These are phyloP conservation scores for Gillenia trifoliata DNA, from an alignment of 306 rosid genomes.

Conservation along the genomic window DNA sequence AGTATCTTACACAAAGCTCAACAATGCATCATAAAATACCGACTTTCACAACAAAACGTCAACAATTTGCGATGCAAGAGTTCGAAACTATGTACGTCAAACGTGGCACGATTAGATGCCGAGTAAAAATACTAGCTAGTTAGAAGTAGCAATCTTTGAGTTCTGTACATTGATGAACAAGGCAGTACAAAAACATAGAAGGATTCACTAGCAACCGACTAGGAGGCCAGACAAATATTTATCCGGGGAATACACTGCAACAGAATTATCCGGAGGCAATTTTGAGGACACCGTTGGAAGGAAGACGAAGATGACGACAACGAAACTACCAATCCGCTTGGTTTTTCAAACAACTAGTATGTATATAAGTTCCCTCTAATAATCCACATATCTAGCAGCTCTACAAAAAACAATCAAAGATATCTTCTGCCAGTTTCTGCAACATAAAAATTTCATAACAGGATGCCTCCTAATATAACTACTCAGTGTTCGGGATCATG, in stretches of 20 bases:
- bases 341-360: conserved; percentile 10
- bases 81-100: not conserved
- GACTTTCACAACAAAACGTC: not conserved
- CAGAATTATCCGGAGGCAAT: conserved; percentile 6
- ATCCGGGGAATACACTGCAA: not conserved
- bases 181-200: conserved; percentile 4
- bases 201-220: conserved; percentile 8
- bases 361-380: conserved; percentile 4
- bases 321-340: conserved; percentile 19
- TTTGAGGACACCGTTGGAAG: conserved; percentile 2
- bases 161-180: conserved; percentile 30
- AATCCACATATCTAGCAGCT: conserved; percentile 29
- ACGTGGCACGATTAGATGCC: not conserved
- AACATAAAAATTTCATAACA: conserved; percentile 20
- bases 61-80: not conserved
- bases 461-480: conserved; percentile 27
- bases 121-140: not conserved
- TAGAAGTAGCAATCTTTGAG: conserved; percentile 3
- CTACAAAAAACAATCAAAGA: conserved; percentile 19
- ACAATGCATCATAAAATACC: not conserved
- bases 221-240: conserved; percentile 8
- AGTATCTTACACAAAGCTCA: not conserved
- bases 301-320: not conserved
- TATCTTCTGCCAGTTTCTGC: conserved; percentile 24
- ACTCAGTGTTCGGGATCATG: conserved; percentile 19